phyloP scores from a whole-genome alignment of 305 asterid species.

The Solanum chacoense region DNA sequence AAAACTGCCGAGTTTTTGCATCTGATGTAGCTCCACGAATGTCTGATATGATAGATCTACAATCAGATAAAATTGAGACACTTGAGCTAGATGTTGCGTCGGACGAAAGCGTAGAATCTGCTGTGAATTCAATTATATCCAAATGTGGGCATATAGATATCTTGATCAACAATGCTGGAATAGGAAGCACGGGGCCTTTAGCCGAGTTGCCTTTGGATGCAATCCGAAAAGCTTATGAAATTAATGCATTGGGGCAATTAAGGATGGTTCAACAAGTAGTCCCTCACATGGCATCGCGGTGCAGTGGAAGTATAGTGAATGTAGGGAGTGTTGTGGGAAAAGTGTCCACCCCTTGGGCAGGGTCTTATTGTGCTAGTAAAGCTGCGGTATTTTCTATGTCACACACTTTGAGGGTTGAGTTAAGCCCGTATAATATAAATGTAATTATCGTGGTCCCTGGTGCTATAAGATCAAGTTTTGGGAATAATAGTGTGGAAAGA shows the following conservation, averaged over 20 bases:
- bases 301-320: conserved; percentile 44
- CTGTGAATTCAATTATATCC: conserved; percentile 30
- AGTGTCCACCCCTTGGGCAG: conserved; percentile 75
- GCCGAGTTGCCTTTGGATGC: conserved; percentile 47
- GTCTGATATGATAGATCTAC: conserved; percentile 32
- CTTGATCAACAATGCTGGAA: conserved; percentile 59
- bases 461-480: conserved; percentile 41
- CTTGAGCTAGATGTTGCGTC: conserved; percentile 52
- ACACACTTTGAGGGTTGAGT: conserved; percentile 41
- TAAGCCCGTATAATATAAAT: conserved; percentile 35
- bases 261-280: conserved; percentile 49
- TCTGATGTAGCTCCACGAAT: conserved; percentile 29
- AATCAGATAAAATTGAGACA: conserved; percentile 26
- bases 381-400: conserved; percentile 56
- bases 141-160: conserved; percentile 40
- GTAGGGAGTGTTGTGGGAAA: conserved; percentile 57
- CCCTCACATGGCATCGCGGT: conserved; percentile 49
- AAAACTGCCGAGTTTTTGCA: conserved; percentile 51
- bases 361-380: conserved; percentile 58
- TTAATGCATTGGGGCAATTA: conserved; percentile 52
- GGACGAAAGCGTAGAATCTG: conserved; percentile 37
- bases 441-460: conserved; percentile 55
- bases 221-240: conserved; percentile 36
- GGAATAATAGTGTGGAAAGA: conserved; percentile 18
- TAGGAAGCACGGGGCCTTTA: conserved; percentile 58